Conservation (phyloP, 2,329 filamentous ascomycete species). For the Aspergillus tanneri region DNA sequence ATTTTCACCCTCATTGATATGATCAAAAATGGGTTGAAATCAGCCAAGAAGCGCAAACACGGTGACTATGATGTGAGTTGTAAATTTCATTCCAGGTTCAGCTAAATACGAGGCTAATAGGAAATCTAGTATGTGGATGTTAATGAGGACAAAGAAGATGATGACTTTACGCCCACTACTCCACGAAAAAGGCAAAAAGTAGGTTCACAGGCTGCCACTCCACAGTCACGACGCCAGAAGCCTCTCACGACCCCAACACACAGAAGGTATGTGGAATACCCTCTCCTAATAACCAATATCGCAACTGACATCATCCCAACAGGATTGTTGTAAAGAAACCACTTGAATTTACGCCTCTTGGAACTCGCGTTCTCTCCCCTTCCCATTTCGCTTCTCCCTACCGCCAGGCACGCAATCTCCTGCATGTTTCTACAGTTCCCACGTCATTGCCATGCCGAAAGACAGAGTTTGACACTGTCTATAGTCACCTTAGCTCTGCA, state of each 20-base stretch:
- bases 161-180: conserved; percentile 44
- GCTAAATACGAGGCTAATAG: conserved; percentile 9
- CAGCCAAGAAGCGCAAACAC: conserved; percentile 58
- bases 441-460: conserved; percentile 87
- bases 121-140: conserved; percentile 38
- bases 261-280: conserved; percentile 51
- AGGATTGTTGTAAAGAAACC: conserved; percentile 77
- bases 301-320: conserved; percentile 12
- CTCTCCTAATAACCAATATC: conserved; percentile 24
- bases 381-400: conserved; percentile 78
- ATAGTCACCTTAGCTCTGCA: conserved; percentile 88
- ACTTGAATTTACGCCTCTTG: conserved; percentile 92
- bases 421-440: conserved; percentile 93
- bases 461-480: conserved; percentile 85
- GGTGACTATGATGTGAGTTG: conserved; percentile 39
- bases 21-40: conserved; percentile 64
- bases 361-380: conserved; percentile 78
- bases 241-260: conserved; percentile 61
- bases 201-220: conserved; percentile 45
- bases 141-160: conserved; percentile 34
- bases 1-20: conserved; percentile 65
- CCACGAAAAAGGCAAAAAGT: conserved; percentile 59
- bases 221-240: conserved; percentile 43
- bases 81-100: background rate
- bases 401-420: conserved; percentile 79